Evolutionary conservation across 768 basidiomycete genomes (phyloP).

Genomic region (Epithele typhae): DNA sequence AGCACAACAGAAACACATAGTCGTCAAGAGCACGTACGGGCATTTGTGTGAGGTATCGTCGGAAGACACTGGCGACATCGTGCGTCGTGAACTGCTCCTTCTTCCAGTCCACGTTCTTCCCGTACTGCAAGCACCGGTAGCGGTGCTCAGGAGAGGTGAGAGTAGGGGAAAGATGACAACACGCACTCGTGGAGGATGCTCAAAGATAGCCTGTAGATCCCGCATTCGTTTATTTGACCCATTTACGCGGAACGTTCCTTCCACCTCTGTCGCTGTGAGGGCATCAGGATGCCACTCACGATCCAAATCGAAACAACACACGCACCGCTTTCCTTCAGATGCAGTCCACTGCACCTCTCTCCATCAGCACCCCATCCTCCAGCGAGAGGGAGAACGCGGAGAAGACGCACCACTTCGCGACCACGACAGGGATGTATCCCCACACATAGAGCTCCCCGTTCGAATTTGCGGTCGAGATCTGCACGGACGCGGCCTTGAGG

Average conservation of each 20-base stretch:
- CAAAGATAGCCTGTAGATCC: slow-evolving; percentile 88
- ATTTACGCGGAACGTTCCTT: slow-evolving; percentile 92
- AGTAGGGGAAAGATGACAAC: not conserved
- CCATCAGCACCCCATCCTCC: slow-evolving; percentile 10
- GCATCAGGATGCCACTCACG: not conserved
- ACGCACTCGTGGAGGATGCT: slow-evolving; percentile 77
- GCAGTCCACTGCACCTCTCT: slow-evolving; percentile 72
- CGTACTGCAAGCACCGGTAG: slow-evolving; percentile 54
- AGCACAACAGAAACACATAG: slow-evolving; percentile 9
- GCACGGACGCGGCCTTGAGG: slow-evolving; percentile 83
- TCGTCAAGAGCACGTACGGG: slow-evolving; percentile 65
- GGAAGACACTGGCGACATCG: slow-evolving; percentile 95
- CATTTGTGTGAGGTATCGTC: slow-evolving; percentile 94
- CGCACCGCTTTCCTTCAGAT: slow-evolving; percentile 90
- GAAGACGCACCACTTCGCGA: slow-evolving; percentile 84
- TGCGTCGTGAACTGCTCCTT: slow-evolving; percentile 85
- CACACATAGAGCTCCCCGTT: slow-evolving; percentile 84
- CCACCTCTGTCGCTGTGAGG: slow-evolving; percentile 75
- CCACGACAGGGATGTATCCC: slow-evolving; percentile 95
- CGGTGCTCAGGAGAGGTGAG: not conserved
- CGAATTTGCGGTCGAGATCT: slow-evolving; percentile 85
- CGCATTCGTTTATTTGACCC: slow-evolving; percentile 96
- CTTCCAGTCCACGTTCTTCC: slow-evolving; percentile 91
- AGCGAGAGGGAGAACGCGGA: slow-evolving; percentile 1
- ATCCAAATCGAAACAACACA: not conserved